Conservation (phyloP, 192 early-diverging fungal species). For the Obelidium mucronatum region DNA sequence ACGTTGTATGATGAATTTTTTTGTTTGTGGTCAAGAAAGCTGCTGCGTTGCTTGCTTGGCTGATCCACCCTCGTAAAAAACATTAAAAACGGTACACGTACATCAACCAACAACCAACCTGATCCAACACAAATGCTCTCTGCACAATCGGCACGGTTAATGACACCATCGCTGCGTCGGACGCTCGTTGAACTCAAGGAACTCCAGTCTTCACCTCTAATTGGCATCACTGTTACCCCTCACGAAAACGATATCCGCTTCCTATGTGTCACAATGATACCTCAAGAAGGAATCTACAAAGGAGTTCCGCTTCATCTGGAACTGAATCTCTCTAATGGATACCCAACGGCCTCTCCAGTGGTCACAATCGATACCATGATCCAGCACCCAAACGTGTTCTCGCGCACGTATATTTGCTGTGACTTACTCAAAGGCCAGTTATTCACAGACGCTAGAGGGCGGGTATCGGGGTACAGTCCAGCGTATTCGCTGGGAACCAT, state of each 20-base stretch:
- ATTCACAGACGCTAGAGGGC: slow-evolving; percentile 15
- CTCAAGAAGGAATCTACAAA: slow-evolving; percentile 12
- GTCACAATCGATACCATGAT: slow-evolving; percentile 36
- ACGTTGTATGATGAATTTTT: background rate
- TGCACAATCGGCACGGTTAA: too few species aligned
- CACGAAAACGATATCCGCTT: background rate
- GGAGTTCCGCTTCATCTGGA: slow-evolving; percentile 29
- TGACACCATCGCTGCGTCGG: too few species aligned
- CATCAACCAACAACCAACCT: too few species aligned
- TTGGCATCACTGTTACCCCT: slow-evolving; percentile 1
- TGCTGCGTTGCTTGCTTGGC: background rate
- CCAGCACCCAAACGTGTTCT: slow-evolving; percentile 30
- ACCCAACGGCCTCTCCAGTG: background rate
- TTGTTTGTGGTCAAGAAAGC: background rate
- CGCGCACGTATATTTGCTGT: slow-evolving; percentile 41
- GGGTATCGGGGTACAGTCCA: slow-evolving; percentile 38
- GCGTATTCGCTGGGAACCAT: slow-evolving; percentile 35
- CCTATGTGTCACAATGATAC: slow-evolving; percentile 19
- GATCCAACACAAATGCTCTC: too few species aligned
- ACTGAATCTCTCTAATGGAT: slow-evolving; percentile 5
- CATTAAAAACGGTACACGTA: too few species aligned
- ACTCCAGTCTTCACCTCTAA: background rate
- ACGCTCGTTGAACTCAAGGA: background rate
- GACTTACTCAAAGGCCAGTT: slow-evolving; percentile 33
- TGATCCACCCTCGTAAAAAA: background rate